Evolutionary conservation across 768 basidiomycete genomes (phyloP).

Genomic region (Suillus americanus): DNA sequence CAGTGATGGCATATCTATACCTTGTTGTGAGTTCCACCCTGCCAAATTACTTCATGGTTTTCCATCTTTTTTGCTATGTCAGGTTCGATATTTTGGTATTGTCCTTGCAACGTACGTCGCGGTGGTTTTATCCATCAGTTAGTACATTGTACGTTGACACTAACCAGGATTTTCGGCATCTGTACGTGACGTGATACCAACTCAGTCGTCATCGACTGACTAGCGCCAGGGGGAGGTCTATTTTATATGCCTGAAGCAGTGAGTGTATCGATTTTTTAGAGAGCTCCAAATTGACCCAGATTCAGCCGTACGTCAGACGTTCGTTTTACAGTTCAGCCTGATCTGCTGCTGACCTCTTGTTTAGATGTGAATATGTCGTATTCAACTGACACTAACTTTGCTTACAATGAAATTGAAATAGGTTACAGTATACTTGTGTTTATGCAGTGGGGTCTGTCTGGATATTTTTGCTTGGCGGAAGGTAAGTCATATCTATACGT

Average conservation of each 20-base stretch:
- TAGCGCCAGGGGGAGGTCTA: neutral
- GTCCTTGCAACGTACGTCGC: neutral
- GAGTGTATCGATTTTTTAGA: neutral
- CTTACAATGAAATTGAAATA: neutral
- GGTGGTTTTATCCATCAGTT: neutral
- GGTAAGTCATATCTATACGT: neutral
- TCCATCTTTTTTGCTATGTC: neutral
- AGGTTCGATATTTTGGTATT: neutral
- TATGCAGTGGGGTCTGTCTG: neutral
- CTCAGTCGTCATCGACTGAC: neutral
- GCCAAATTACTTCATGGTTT: neutral
- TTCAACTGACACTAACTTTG: neutral
- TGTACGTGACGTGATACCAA: neutral
- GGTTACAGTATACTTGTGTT: neutral
- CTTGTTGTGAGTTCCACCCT: neutral
- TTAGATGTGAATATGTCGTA: neutral
- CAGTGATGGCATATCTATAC: neutral
- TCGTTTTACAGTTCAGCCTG: neutral
- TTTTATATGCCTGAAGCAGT: neutral
- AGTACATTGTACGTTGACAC: neutral
- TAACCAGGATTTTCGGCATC: neutral
- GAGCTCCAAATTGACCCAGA: neutral
- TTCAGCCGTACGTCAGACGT: neutral
- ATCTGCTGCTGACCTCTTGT: neutral
- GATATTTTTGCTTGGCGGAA: neutral